Evolutionary conservation across 129 eudicot genomes (phyloP).

Genomic region (Saussurea involucrata): DNA sequence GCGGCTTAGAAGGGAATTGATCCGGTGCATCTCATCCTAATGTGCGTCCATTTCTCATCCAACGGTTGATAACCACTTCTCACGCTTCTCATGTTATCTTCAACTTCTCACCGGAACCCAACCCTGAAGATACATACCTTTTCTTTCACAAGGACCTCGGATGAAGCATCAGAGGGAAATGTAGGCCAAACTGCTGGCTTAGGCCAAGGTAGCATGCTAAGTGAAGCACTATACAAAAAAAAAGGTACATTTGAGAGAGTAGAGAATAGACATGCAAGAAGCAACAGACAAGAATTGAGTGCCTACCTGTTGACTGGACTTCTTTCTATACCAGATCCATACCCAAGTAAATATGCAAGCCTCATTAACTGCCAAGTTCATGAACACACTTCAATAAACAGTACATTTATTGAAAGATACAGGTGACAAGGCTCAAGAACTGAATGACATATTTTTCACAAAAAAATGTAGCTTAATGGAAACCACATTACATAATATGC

Average conservation of each 20-base stretch:
- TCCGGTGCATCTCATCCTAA: too few relatives aligned
- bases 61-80: too few relatives aligned
- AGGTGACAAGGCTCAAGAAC: background rate
- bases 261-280: slow-evolving; percentile 4
- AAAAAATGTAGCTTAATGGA: background rate
- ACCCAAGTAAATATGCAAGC: slow-evolving; percentile 88
- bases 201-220: slow-evolving; percentile 99
- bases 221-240: slow-evolving; percentile 62
- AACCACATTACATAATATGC: background rate
- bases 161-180: slow-evolving; percentile 73
- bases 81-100: too few relatives aligned
- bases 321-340: slow-evolving; percentile 75
- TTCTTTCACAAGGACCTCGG: slow-evolving; percentile 73
- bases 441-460: background rate
- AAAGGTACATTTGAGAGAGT: background rate
- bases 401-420: background rate
- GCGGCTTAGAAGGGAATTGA: too few relatives aligned
- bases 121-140: slow-evolving; percentile 60
- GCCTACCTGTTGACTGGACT: slow-evolving; percentile 93
- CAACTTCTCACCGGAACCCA: too few relatives aligned
- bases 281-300: background rate
- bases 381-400: slow-evolving; percentile 9
- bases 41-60: too few relatives aligned
- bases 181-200: slow-evolving; percentile 90
- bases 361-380: slow-evolving; percentile 77